These are phyloP conservation scores for Debaryomyces robertsiae DNA, from an alignment of 1,139 yeast genomes.

Conservation along the genomic window DNA sequence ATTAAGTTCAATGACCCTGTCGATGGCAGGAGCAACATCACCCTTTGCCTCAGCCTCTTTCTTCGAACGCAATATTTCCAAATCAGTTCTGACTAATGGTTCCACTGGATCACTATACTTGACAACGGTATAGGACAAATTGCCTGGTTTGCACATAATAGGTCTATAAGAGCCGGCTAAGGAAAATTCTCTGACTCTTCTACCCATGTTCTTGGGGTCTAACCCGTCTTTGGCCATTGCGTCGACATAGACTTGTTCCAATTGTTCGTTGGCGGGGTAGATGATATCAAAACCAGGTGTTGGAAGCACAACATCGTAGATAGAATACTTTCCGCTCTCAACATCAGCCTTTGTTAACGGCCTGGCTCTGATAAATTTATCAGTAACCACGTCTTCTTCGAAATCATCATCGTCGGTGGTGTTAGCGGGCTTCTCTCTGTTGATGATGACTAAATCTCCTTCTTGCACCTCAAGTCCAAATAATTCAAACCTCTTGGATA, in stretches of 20 bases:
- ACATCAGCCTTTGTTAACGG: conserved; percentile 76
- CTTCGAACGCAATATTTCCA: conserved; percentile 59
- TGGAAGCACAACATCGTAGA: conserved; percentile 87
- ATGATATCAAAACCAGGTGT: conserved; percentile 90
- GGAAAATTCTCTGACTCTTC: conserved; percentile 86
- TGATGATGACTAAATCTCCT: conserved; percentile 79
- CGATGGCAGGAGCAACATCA: conserved; percentile 27
- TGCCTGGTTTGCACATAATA: conserved; percentile 67
- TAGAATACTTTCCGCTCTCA: conserved; percentile 57
- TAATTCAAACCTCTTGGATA: conserved; percentile 71
- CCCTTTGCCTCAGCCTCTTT: conserved; percentile 29
- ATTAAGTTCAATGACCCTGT: conserved; percentile 39
- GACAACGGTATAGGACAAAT: conserved; percentile 64
- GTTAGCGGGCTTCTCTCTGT: conserved; percentile 24
- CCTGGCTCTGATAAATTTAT: conserved; percentile 61
- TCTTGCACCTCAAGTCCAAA: conserved; percentile 71
- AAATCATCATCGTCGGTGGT: conserved; percentile 51
- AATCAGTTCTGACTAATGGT: conserved; percentile 79
- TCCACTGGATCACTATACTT: conserved; percentile 64
- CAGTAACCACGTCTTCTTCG: conserved; percentile 64
- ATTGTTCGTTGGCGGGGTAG: conserved; percentile 71
- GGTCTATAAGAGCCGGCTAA: conserved; percentile 88
- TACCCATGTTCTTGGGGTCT: conserved; percentile 81
- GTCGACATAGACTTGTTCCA: conserved; percentile 65
- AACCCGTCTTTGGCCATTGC: conserved; percentile 80